phyloP scores from a whole-genome alignment of 257 asterid genomes.

The Haberlea rhodopensis region DNA sequence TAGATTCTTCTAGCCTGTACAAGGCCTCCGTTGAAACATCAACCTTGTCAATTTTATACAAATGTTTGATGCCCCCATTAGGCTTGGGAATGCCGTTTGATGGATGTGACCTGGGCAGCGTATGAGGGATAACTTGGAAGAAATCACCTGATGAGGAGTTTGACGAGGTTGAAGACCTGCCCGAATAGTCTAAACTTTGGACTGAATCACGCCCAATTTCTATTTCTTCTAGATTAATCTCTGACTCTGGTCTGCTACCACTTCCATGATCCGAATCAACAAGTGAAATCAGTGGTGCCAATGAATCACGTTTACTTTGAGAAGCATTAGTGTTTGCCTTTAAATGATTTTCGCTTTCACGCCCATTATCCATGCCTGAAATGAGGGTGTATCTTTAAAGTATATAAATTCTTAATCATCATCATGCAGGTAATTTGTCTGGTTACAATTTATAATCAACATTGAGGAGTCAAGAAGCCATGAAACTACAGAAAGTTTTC shows the following conservation, averaged over 20 bases:
- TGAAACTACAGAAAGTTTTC: conserved; percentile 1
- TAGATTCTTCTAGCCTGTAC: conserved; percentile 28
- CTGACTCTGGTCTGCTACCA: conserved; percentile 27
- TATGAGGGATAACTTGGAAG: conserved; percentile 31
- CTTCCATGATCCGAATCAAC: conserved; percentile 25
- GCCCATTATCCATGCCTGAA: conserved; percentile 45
- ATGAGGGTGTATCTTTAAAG: conserved; percentile 21
- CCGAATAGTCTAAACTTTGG: conserved; percentile 36
- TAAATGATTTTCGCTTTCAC: conserved; percentile 22
- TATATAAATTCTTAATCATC: not conserved
- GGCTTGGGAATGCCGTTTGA: conserved; percentile 25
- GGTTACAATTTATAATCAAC: not conserved
- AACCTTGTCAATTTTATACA: conserved; percentile 15
- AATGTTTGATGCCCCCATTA: conserved; percentile 13
- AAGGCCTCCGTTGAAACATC: conserved; percentile 30
- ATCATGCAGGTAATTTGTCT: not conserved
- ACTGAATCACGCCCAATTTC: conserved; percentile 23
- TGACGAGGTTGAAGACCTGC: conserved; percentile 35
- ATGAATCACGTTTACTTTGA: conserved; percentile 23
- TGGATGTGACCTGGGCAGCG: conserved; percentile 20
- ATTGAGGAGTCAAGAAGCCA: not conserved
- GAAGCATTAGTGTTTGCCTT: conserved; percentile 25
- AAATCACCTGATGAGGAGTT: conserved; percentile 36
- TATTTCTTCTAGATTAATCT: conserved; percentile 22
- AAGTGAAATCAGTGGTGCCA: conserved; percentile 21